A percentile compares a stretch with the other conserved stretches of the same genome.
Evolutionary conservation across 2,329 filamentous ascomycete species (phyloP).

Genomic region (Magnaporthiopsis poae): DNA sequence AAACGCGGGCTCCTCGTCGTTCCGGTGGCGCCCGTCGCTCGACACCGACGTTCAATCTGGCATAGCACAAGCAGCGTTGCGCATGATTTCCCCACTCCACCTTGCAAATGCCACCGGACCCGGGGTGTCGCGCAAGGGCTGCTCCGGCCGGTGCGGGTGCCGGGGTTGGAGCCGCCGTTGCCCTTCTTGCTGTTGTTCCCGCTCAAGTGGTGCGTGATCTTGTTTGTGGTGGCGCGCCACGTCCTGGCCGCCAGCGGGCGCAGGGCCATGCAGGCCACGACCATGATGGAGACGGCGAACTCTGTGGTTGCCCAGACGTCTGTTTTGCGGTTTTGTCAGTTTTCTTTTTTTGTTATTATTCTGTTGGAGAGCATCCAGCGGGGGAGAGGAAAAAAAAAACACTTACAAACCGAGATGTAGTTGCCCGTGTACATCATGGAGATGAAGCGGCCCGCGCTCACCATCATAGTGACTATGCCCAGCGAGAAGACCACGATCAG

Average conservation of each 20-base stretch:
- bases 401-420: neutral
- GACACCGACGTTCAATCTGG: no score
- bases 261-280: neutral
- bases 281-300: neutral
- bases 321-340: no score
- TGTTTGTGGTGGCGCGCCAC: neutral
- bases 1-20: rapidly evolving
- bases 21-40: neutral
- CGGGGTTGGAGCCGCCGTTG: no score
- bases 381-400: no score
- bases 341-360: no score
- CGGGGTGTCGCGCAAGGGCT: no score
- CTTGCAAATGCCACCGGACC: no score
- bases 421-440: neutral
- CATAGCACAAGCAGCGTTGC: no score
- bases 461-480: neutral
- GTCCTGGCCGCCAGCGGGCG: neutral
- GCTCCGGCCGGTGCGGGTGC: no score
- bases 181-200: neutral
- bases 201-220: neutral
- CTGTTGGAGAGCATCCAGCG: no score
- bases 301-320: neutral
- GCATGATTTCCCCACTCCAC: no score
- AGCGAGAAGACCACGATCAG: neutral
- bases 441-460: neutral